Evolutionary conservation across 139 green algal genomes (phyloP), one percentile per base, ranked within the genome.

Genomic region (Nannochloris sp.): DNA sequence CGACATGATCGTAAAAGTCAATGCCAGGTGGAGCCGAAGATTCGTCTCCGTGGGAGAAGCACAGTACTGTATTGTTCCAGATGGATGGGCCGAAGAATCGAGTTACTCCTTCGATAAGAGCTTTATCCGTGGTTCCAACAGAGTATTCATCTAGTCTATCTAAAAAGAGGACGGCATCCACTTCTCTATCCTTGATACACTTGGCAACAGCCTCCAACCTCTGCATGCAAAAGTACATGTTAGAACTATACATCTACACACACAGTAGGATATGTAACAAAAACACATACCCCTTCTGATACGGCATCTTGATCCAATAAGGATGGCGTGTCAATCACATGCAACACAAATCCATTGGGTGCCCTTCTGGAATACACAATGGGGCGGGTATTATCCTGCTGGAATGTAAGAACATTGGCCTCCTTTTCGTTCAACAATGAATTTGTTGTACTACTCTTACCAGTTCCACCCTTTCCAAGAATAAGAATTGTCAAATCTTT

Each of bases 361-460:
- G 45, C 40, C 23, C 36, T 28, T 26, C 80, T 75, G 12, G 63
- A 73, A 49, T 74, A 59, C 28, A 71, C 53, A 28, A 72, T 49
- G 5, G 81, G 77, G 8, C 56, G 45, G 31, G 60, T 20, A 11
- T 60, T 79, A 46, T 84, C 72, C 30, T 64, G 61, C 71, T 86
- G 75, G 65, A 88, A 85, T 3, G 77, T 62, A 13, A 63, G 60
- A 20, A 79, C 63, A 5, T 49, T 57, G 4, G 69, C 71, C 5
- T 77, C 78, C 14, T 62, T 59, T 66, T 92, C 85, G 20, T 74
- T 74, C 12, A 91, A 61, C 9, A 92, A 30, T 5, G 76, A 79
- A 67, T 92, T 92, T 20, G 77, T 46, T 17, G 78, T 87, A 28
- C 75, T 84, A 45, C 72, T 86, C 69, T 92, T 92, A 49, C 85